Evolutionary conservation across 306 rosid genomes (phyloP).

Genomic region (Rubus idaeus): DNA sequence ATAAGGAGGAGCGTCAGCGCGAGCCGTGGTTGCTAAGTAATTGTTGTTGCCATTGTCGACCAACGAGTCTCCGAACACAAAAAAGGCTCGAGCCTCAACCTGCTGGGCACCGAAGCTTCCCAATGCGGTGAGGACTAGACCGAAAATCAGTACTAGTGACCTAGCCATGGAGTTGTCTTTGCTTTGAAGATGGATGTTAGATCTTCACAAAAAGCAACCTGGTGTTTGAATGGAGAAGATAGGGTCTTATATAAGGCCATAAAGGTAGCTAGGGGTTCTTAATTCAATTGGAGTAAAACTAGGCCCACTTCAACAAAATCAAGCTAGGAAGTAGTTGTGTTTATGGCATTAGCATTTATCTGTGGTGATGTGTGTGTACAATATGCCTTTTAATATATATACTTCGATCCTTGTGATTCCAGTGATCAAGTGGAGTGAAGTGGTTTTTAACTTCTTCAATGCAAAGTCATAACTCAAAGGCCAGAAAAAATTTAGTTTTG

Average conservation of each 20-base stretch:
- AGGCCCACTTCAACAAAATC: constrained; percentile 7
- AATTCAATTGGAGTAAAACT: background rate
- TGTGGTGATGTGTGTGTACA: background rate
- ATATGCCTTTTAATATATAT: background rate
- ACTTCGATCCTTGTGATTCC: background rate
- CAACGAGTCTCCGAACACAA: constrained; percentile 87
- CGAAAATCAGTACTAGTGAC: constrained; percentile 11
- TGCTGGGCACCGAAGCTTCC: constrained; percentile 10
- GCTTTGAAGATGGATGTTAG: background rate
- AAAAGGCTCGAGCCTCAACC: constrained; percentile 57
- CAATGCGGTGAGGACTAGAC: constrained; percentile 17
- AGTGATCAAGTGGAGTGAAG: background rate
- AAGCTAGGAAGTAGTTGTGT: constrained; percentile 6
- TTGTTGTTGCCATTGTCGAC: constrained; percentile 93
- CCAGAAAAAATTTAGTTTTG: background rate
- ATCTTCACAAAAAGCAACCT: background rate
- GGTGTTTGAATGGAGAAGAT: background rate
- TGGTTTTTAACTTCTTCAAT: background rate
- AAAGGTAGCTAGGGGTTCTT: background rate
- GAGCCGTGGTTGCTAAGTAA: constrained; percentile 72
- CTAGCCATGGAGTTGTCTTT: constrained; percentile 27
- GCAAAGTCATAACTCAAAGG: background rate
- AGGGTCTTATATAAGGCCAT: constrained; percentile 1
- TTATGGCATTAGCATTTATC: background rate
- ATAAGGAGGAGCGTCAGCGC: constrained; percentile 79